Percentiles rank a stretch among this genome's conserved stretches.
Evolutionary conservation across 2,329 filamentous ascomycete genomes (phyloP).

Genomic region (Diaporthe helianthi): DNA sequence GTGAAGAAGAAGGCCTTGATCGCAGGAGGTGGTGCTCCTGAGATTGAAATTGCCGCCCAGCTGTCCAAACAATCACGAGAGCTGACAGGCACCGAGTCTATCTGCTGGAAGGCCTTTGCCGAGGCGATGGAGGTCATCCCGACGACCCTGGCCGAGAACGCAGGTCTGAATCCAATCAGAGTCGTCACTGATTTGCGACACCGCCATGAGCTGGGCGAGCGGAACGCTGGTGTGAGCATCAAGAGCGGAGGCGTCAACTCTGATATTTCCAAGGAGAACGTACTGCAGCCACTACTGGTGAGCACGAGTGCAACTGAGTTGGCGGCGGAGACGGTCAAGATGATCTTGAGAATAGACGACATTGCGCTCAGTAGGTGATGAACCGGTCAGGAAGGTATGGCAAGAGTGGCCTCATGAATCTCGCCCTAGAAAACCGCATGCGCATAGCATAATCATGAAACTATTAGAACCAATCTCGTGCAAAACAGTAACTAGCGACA

Average conservation of each 20-base stretch:
- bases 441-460: conserved; percentile 13
- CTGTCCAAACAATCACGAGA: conserved; percentile 83
- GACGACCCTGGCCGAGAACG: conserved; percentile 96
- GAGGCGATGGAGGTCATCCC: conserved; percentile 97
- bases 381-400: background rate
- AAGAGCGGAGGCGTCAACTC: conserved; percentile 96
- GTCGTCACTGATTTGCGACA: conserved; percentile 96
- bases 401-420: background rate
- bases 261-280: conserved; percentile 96
- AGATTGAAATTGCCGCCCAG: conserved; percentile 93
- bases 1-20: conserved; percentile 99
- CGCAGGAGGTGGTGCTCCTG: conserved; percentile 92
- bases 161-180: conserved; percentile 97
- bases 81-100: conserved; percentile 89
- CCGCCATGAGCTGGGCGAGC: conserved; percentile 92
- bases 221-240: conserved; percentile 96
- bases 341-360: conserved; percentile 76
- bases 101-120: conserved; percentile 99
- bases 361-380: conserved; percentile 67
- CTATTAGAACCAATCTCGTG: background rate
- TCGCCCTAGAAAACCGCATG: background rate
- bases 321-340: conserved; percentile 98
- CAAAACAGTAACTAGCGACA: too few relatives aligned
- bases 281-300: conserved; percentile 92
- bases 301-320: conserved; percentile 98